Base-by-base conservation (phyloP, 2,329 filamentous ascomycete genomes). In the Monilinia aucupariae region DNA sequence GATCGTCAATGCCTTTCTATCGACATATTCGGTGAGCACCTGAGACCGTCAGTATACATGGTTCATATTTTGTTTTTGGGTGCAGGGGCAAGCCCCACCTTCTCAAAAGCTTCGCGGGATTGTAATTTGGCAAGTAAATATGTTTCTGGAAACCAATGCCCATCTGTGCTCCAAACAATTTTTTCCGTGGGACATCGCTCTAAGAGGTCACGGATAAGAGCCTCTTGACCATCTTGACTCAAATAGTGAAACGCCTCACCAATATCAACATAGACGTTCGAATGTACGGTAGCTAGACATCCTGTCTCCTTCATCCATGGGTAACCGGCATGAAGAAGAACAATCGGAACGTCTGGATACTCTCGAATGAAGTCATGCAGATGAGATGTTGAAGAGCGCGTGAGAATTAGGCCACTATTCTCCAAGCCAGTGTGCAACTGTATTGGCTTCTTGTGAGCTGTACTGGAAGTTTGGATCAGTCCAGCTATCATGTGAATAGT, bases 341-440 rank as follows among this genome's bases (percentile, higher is more conserved):
- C 87, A 61, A 96, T 87, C 0, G 89, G 87, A 0, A 93, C 84
- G 0, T 79, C 78, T 0, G 88, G 82, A 68, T 89, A 92, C 25
- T 81, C 77, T 47, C 85, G 82, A 68, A 94, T 90, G 64, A 96
- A 83, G 0, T 80, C 77, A 70, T 96, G 90, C 30, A 96, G 77
- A 68, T 89, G 86, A 0, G 89, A 84, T 0, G 91, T 90, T 49
- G 91, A 93, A 0, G 90, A 83, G 58, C 82, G 82, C 3, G 84
- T 77, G 32, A 96, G 77, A 5, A 80, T 82, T 58, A 94, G 88
- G 69, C 94, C 90, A 68, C 87, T 89, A 71, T 94, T 91, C 0
- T 91, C 90, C 0, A 94, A 79, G 0, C 90, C 90, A 0, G 90
- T 94, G 70, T 96, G 91, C 67, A 96, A 89, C 71, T 96, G 91